Conservation (phyloP, 2,329 filamentous ascomycete species). For the Plectosphaerella plurivora region DNA sequence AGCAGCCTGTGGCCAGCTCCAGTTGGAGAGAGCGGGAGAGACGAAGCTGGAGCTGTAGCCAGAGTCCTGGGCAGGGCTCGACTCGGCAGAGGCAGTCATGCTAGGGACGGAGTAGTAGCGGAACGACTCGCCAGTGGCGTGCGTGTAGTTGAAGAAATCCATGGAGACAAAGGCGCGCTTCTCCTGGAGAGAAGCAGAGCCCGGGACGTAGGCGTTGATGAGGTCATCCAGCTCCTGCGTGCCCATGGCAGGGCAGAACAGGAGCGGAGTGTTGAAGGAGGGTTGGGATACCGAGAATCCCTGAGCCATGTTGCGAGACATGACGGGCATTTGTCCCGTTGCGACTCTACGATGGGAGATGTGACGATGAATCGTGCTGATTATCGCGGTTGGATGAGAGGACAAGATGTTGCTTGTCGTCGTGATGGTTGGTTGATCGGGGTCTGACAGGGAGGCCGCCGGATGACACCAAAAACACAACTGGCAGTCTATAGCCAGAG, state of each 20-base stretch:
- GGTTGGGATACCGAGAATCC: constrained; percentile 60
- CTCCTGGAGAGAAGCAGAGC: constrained; percentile 48
- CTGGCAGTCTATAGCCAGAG: too few species aligned
- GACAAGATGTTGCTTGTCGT: not conserved
- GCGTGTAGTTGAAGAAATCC: constrained; percentile 53
- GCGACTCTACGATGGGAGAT: too few species aligned
- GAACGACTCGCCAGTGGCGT: constrained; percentile 51
- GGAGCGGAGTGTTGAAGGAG: constrained; percentile 48
- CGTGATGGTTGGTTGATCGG: not conserved
- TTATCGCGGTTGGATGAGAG: not conserved
- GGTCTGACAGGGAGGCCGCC: too few species aligned
- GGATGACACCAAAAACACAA: too few species aligned
- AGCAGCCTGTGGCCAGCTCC: constrained; percentile 35
- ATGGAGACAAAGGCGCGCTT: constrained; percentile 55
- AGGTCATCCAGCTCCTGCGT: constrained; percentile 56
- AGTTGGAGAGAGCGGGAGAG: constrained; percentile 44
- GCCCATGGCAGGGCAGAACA: constrained; percentile 65
- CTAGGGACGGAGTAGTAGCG: constrained; percentile 55
- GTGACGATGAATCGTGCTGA: too few species aligned
- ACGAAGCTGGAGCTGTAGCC: constrained; percentile 40
- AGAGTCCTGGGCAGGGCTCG: constrained; percentile 38
- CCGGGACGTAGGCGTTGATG: constrained; percentile 53
- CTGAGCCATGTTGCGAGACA: constrained; percentile 32
- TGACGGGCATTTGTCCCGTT: constrained; percentile 21
- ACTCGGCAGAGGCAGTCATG: constrained; percentile 35